Evolutionary conservation across 2,329 filamentous ascomycete genomes (phyloP).

Genomic region (Trichoderma lentiforme): DNA sequence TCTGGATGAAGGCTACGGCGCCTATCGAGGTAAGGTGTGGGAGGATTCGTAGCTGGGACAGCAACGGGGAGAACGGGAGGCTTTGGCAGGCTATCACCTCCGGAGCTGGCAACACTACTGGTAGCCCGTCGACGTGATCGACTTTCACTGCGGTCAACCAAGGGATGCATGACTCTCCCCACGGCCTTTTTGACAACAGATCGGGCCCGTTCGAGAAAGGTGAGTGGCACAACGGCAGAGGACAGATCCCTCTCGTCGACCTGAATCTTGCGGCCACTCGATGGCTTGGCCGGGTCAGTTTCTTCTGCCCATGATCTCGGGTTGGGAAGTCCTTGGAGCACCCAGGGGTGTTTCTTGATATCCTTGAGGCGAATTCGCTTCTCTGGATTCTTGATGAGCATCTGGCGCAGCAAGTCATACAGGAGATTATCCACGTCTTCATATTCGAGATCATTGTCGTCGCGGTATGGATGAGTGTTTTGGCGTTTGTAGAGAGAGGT

Average conservation of each 20-base stretch:
- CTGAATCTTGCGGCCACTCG: conserved; percentile 80
- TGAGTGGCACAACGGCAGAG: conserved; percentile 83
- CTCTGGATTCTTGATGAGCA: conserved; percentile 85
- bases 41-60: conserved; percentile 23
- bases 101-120: conserved; percentile 64
- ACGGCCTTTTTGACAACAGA: conserved; percentile 71
- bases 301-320: conserved; percentile 84
- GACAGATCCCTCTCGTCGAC: conserved; percentile 90
- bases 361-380: conserved; percentile 86
- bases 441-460: conserved; percentile 75
- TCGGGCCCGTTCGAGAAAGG: conserved; percentile 77
- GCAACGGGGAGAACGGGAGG: conserved; percentile 33
- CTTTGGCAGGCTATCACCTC: conserved; percentile 49
- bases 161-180: conserved; percentile 60
- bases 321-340: conserved; percentile 73
- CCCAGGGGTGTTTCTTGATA: conserved; percentile 93
- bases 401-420: conserved; percentile 70
- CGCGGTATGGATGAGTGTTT: conserved; percentile 65
- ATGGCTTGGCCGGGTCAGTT: conserved; percentile 77
- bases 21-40: conserved; percentile 52
- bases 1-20: conserved; percentile 53
- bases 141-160: conserved; percentile 56
- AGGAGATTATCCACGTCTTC: conserved; percentile 81
- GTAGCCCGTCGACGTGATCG: conserved; percentile 53
- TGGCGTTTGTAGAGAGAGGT: conserved; percentile 55